These are phyloP conservation scores for Dactylellina drechsleri DNA, from an alignment of 2,329 filamentous ascomycete genomes.

Conservation along the genomic window DNA sequence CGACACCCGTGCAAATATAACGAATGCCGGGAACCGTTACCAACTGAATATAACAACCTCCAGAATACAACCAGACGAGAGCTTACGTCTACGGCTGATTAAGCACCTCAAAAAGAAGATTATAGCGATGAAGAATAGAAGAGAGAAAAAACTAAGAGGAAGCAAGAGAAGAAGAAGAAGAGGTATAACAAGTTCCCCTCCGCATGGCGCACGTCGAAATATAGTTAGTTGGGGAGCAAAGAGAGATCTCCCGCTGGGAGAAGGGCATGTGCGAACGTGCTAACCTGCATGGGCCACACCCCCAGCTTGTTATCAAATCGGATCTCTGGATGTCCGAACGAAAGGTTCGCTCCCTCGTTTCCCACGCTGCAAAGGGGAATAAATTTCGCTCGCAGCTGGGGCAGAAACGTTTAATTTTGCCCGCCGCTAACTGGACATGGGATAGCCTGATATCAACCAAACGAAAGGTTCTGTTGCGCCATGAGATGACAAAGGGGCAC, in stretches of 20 bases:
- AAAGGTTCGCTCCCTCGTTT: slow-evolving; percentile 6
- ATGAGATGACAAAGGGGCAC: slow-evolving; percentile 46
- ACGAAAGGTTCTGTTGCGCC: background rate
- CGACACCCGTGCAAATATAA: background rate
- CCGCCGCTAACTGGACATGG: slow-evolving; percentile 4
- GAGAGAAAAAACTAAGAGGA: background rate
- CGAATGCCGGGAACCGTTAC: slow-evolving; percentile 5
- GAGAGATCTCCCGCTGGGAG: slow-evolving; percentile 14
- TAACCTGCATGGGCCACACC: slow-evolving; percentile 10
- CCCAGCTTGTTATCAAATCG: slow-evolving; percentile 7
- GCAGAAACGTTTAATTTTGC: slow-evolving; percentile 26
- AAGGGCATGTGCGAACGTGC: slow-evolving; percentile 6
- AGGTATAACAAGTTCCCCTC: slow-evolving; percentile 18
- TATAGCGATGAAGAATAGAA: too few relatives aligned
- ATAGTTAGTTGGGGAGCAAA: slow-evolving; percentile 11
- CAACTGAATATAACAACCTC: background rate
- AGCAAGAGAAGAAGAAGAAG: slow-evolving; percentile 16
- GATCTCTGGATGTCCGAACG: slow-evolving; percentile 8
- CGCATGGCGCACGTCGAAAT: slow-evolving; percentile 42
- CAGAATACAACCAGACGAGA: background rate
- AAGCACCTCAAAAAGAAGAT: slow-evolving; percentile 7
- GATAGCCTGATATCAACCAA: background rate
- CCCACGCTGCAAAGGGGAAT: slow-evolving; percentile 5
- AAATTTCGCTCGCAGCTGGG: slow-evolving; percentile 2
- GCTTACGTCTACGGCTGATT: slow-evolving; percentile 45